Evolutionary conservation across 305 asterid genomes (phyloP), one percentile per base, ranked within the genome.

Genomic region (Ajuga reptans): DNA sequence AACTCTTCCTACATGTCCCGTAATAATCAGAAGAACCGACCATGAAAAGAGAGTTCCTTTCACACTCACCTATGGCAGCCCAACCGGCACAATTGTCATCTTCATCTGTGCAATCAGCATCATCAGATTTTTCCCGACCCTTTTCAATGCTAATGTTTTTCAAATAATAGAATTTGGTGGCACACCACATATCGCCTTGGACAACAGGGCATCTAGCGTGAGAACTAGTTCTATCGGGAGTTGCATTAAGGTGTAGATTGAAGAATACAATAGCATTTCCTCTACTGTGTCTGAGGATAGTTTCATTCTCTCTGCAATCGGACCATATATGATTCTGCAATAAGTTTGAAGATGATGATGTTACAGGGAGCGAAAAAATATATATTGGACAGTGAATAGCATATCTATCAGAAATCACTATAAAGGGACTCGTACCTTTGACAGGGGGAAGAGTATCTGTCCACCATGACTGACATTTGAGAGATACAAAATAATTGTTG

Each of bases 1-100:
- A 92, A 56, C 98, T 92, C 89, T 85, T 92, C 83, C 95, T 85
- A 81, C 98, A 92, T 24, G 96, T 75, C 29, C 98, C 96, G 10
- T 84, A 85, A 72, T 89, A 89, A 77, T 92, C 98, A 58, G 91
- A 83, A 41, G 98, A 81, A 66, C 96, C 98, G 53, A 84, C 66
- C 98, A 92, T 89, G 81, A 85, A 92, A 56, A 89, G 80, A 3
- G 94, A 72, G 69, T 92, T 92, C 74, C 81, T 83, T 58, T 82
- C 56, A 50, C 98, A 92, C 88, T 89, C 98, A 53, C 98, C 98
- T 1, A 64, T 73, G 64, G 95, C 84, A 41, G 96, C 98, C 98
- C 98, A 92, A n/a, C 64, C 74, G 50, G 86, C 69, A 77, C 98
- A 92, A 45, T 79, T 86, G 14, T 83, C 92, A 64, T 92, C 92